Conservation (phyloP, 352 stramenopile species). For the Plasmopara halstedii region DNA sequence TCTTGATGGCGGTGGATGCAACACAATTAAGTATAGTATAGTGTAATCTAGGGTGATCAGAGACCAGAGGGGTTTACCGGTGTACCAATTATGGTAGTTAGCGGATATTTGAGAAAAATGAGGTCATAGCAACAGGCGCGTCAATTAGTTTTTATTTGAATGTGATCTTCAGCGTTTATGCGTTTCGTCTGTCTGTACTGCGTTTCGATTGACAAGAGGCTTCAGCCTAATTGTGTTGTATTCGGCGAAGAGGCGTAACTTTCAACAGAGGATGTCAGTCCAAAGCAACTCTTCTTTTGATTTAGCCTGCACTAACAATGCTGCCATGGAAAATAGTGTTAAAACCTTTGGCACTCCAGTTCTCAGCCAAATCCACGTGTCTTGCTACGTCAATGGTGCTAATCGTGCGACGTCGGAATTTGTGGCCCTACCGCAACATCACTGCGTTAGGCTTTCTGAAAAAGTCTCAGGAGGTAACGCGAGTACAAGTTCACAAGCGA, state of each 20-base stretch:
- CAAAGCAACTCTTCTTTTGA: background rate
- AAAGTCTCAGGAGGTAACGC: constrained; percentile 7
- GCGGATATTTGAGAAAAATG: constrained; percentile 15
- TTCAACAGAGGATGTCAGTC: constrained; percentile 1
- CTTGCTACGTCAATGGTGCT: constrained; percentile 62
- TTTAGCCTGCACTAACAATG: background rate
- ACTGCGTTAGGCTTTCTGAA: constrained; percentile 38
- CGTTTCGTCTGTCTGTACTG: constrained; percentile 6
- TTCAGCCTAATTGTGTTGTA: background rate
- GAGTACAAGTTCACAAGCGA: background rate
- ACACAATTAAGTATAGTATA: constrained; percentile 30
- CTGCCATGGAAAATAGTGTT: background rate
- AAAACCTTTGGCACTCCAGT: constrained; percentile 4
- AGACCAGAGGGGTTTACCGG: constrained; percentile 19
- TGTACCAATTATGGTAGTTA: constrained; percentile 26
- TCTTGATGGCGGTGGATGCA: constrained; percentile 18
- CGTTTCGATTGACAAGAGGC: background rate
- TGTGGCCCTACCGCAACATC: constrained; percentile 36
- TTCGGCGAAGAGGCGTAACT: constrained; percentile 1
- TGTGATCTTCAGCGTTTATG: constrained; percentile 4
- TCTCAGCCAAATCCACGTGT: constrained; percentile 46
- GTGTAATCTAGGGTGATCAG: constrained; percentile 36
- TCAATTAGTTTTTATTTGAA: constrained; percentile 15
- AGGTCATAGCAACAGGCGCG: constrained; percentile 10
- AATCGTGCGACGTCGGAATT: constrained; percentile 61